Evolutionary conservation across 805 yeast species (phyloP), one percentile per base, ranked within the genome.

Genomic region (Metschnikowia borealis): DNA sequence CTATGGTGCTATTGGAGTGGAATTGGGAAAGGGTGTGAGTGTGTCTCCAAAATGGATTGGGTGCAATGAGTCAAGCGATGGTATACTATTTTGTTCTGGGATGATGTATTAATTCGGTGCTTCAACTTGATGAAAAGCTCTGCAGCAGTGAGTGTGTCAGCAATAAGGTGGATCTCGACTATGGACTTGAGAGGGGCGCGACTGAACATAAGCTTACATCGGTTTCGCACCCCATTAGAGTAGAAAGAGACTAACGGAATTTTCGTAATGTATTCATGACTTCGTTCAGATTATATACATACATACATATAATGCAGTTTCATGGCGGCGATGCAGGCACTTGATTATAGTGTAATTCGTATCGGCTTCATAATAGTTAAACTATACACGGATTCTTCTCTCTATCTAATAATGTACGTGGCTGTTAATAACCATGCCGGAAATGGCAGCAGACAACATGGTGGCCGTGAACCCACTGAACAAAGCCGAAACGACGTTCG

Each of bases 391-490:
- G 17, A 14, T 20, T 21, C 38, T 15, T 17, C 38, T 17, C n/a
- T 20, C 23, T 20, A 37, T 26, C 39, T 38, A 17, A 14, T 32
- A 32, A 7, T 8, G n/a, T 14, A 21, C 5, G 62, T 78, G 65
- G 55, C 80, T 79, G 48, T 79, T 79, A 61, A 82, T 70, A 23
- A 81, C 80, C 86, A 82, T 82, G 29, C 83, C 84, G 6, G 86
- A 85, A 51, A 79, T 78, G 47, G 80, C 77, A 29, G 85, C 84
- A 3, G 83, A 75, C 51, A 78, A 65, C 51, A 78, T 66, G 14
- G 87, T 82, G 20, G 83, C 68, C 50, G 79, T 67, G 49, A 75
- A 73, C 5, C 87, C 87, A 18, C 78, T 67, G 35, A 78, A 50
- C 57, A 82, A 71, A 3, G 85, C 75, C 37, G 81, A 73, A 33